Percentiles rank a stretch among this genome's conserved stretches.
Conservation (phyloP, 257 asterid genomes). For the Fraxinus pennsylvanica region DNA sequence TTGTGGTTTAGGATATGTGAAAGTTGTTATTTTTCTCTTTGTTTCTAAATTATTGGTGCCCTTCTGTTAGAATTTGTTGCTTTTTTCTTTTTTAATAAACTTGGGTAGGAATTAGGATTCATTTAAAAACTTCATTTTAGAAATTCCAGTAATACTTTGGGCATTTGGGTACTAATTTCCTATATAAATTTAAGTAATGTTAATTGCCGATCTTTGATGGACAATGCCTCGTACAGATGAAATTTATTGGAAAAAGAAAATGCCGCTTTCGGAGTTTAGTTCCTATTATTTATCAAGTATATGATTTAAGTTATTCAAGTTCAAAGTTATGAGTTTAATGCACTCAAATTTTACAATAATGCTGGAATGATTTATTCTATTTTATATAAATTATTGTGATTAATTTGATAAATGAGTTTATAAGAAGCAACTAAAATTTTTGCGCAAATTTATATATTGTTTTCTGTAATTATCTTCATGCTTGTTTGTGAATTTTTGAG, state of each 20-base stretch:
- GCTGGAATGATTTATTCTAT: not conserved
- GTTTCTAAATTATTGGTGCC: not conserved
- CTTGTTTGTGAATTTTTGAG: conserved; percentile 4
- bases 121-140: not conserved
- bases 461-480: not conserved
- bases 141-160: not conserved
- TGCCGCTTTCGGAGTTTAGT: not conserved
- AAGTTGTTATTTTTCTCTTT: not conserved
- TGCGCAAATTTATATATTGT: not conserved
- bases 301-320: not conserved
- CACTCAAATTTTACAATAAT: not conserved
- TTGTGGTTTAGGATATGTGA: conserved; percentile 1
- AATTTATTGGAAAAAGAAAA: conserved; percentile 2
- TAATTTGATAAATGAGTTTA: conserved; percentile 1
- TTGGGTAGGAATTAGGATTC: not conserved
- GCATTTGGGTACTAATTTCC: not conserved
- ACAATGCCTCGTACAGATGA: not conserved
- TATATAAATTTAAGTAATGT: not conserved
- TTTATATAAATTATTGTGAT: not conserved
- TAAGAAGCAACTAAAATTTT: not conserved
- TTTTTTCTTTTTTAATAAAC: not conserved
- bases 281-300: not conserved
- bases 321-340: conserved; percentile 6
- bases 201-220: not conserved
- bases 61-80: not conserved